Conservation (phyloP, 2,329 filamentous ascomycete genomes). For the Metarhizium brunneum region DNA sequence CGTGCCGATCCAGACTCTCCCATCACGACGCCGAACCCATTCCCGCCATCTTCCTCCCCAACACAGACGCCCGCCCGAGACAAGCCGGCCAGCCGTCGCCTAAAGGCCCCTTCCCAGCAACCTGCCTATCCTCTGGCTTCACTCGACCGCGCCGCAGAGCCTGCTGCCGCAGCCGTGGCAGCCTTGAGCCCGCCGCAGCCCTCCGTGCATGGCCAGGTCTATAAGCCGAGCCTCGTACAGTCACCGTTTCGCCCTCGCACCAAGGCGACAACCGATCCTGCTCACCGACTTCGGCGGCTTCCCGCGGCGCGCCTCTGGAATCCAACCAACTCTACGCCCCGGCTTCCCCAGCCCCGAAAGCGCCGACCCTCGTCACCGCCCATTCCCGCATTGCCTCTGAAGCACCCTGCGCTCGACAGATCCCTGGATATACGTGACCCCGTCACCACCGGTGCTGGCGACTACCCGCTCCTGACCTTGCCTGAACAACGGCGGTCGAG, state of each 20-base stretch:
- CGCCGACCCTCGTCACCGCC: constrained; percentile 45
- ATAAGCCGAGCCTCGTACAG: constrained; percentile 1
- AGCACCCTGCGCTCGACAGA: constrained; percentile 32
- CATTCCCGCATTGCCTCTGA: constrained; percentile 40
- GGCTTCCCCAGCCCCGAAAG: constrained; percentile 24
- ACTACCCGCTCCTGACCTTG: constrained; percentile 42
- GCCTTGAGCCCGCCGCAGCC: constrained; percentile 2
- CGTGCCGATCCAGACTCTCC: constrained; percentile 29
- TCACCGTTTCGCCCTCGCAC: constrained; percentile 35
- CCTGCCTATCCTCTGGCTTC: constrained; percentile 16
- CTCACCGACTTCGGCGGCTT: constrained; percentile 28
- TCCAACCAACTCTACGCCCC: constrained; percentile 49
- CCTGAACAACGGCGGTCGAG: constrained; percentile 39
- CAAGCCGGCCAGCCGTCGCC: constrained; percentile 17
- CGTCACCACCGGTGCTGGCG: constrained; percentile 29
- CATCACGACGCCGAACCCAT: constrained; percentile 39
- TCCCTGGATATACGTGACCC: constrained; percentile 27
- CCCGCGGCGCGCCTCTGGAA: constrained; percentile 49
- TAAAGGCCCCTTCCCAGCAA: constrained; percentile 22
- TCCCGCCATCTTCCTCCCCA: constrained; percentile 15
- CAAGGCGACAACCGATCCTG: constrained; percentile 9
- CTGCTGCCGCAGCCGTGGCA: not conserved
- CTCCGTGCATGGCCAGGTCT: not conserved
- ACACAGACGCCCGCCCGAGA: constrained; percentile 19
- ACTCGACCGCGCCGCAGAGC: constrained; percentile 1